Conservation (phyloP, 257 asterid genomes). For the Solanum sejunctum region DNA sequence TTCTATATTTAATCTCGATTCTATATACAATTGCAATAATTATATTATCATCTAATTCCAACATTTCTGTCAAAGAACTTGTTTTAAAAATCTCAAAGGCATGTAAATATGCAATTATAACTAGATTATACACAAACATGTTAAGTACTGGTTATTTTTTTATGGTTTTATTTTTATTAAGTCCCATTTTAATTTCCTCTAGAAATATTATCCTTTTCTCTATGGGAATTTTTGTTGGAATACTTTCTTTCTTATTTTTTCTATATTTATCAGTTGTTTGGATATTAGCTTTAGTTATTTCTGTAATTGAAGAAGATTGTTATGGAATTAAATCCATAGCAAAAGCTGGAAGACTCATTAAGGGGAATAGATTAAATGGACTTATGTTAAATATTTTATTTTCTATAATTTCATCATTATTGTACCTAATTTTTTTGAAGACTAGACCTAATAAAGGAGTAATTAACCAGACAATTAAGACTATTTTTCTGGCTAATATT, state of each 20-base stretch:
- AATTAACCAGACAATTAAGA: not conserved
- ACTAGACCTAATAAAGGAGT: not conserved
- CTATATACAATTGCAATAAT: not conserved
- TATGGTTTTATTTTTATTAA: not conserved
- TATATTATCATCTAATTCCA: not conserved
- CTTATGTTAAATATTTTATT: slow-evolving; percentile 18
- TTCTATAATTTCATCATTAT: not conserved
- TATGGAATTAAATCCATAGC: slow-evolving; percentile 28
- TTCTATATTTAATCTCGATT: not conserved
- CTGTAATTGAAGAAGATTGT: slow-evolving; percentile 30
- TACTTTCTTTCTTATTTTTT: not conserved
- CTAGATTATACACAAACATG: slow-evolving; percentile 20
- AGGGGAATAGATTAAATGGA: slow-evolving; percentile 36
- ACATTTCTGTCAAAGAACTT: slow-evolving; percentile 4
- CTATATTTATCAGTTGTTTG: slow-evolving; percentile 4
- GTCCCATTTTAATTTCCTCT: not conserved
- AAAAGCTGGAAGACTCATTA: slow-evolving; percentile 20
- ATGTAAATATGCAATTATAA: slow-evolving; percentile 5
- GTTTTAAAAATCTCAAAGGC: not conserved
- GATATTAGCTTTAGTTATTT: slow-evolving; percentile 18
- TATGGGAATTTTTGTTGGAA: not conserved
- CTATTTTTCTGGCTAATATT: not conserved
- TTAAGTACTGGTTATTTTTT: slow-evolving; percentile 6
- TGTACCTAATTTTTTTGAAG: not conserved
- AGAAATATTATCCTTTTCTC: not conserved